A percentile compares a stretch with the other conserved stretches of the same genome.
Evolutionary conservation across 192 early-diverging fungal genomes (phyloP).

Genomic region (Rhizoclosmatium globosum): DNA sequence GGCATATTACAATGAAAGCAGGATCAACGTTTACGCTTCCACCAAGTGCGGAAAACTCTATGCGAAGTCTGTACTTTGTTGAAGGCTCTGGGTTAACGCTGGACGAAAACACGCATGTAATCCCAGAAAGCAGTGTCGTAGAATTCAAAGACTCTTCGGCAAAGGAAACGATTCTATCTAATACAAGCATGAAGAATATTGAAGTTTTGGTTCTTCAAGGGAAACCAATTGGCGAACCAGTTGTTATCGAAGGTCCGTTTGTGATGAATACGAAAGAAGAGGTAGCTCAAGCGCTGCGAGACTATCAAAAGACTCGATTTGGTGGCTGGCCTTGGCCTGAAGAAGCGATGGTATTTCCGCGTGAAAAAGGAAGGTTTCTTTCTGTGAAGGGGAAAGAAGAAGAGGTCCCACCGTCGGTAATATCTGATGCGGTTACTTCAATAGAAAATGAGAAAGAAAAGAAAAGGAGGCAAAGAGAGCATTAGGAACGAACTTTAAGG

Average conservation of each 20-base stretch:
- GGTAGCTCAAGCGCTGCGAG: slow-evolving; percentile 41
- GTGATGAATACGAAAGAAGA: slow-evolving; percentile 65
- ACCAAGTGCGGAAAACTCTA: not conserved
- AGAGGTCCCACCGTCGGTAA: slow-evolving; percentile 19
- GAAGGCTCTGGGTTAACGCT: slow-evolving; percentile 37
- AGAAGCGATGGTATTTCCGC: slow-evolving; percentile 26
- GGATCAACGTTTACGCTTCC: slow-evolving; percentile 61
- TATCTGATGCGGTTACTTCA: too few species aligned
- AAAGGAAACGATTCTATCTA: slow-evolving; percentile 44
- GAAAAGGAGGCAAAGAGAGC: too few species aligned
- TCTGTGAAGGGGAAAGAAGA: slow-evolving; percentile 6
- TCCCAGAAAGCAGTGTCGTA: slow-evolving; percentile 49
- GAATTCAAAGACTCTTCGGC: slow-evolving; percentile 45
- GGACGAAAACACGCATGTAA: not conserved
- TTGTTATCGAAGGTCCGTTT: slow-evolving; percentile 67
- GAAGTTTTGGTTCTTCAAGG: slow-evolving; percentile 70
- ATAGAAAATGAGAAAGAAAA: too few species aligned
- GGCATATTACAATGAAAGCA: slow-evolving; percentile 51
- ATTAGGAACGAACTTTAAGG: too few species aligned
- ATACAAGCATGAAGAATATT: slow-evolving; percentile 46
- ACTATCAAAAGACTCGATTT: slow-evolving; percentile 38
- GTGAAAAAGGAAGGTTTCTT: slow-evolving; percentile 20
- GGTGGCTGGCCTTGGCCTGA: slow-evolving; percentile 42
- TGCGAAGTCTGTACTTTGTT: slow-evolving; percentile 33
- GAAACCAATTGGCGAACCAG: slow-evolving; percentile 60